phyloP scores from a whole-genome alignment of 2,329 filamentous ascomycete genomes.

The Alternaria postmessia region DNA sequence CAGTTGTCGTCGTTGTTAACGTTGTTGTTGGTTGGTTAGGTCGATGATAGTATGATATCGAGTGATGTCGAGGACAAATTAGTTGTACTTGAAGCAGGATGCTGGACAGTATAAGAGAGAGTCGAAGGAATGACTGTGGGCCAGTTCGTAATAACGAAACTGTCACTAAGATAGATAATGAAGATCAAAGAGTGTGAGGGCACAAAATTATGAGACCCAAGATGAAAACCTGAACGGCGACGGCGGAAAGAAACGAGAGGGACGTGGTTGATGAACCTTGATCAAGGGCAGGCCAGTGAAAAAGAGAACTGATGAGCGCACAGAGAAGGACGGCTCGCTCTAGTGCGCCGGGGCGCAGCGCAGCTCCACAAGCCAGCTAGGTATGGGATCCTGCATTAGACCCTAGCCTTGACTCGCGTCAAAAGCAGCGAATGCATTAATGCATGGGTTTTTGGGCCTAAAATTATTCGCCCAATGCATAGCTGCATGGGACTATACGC shows the following conservation, averaged over 20 bases:
- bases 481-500: slow-evolving; percentile 41
- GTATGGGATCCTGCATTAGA: slow-evolving; percentile 19
- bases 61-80: slow-evolving; percentile 34
- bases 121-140: slow-evolving; percentile 53
- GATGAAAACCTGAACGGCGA: slow-evolving; percentile 46
- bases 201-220: slow-evolving; percentile 40
- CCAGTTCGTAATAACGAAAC: slow-evolving; percentile 50
- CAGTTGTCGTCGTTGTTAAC: slow-evolving; percentile 30
- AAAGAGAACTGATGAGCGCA: slow-evolving; percentile 55
- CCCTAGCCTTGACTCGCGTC: slow-evolving; percentile 33
- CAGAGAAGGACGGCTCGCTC: slow-evolving; percentile 48
- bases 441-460: slow-evolving; percentile 50
- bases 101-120: slow-evolving; percentile 30
- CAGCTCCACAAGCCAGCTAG: slow-evolving; percentile 48
- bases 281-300: slow-evolving; percentile 50
- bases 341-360: slow-evolving; percentile 52
- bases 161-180: slow-evolving; percentile 48
- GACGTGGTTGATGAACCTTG: slow-evolving; percentile 55
- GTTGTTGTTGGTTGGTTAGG: slow-evolving; percentile 11
- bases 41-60: slow-evolving; percentile 15
- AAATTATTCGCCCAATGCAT: slow-evolving; percentile 43
- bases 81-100: slow-evolving; percentile 32
- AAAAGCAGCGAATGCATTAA: slow-evolving; percentile 44
- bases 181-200: slow-evolving; percentile 23
- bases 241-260: slow-evolving; percentile 48